These are phyloP conservation scores for Podila clonocystis DNA, from an alignment of 192 early-diverging fungal genomes.

Conservation along the genomic window DNA sequence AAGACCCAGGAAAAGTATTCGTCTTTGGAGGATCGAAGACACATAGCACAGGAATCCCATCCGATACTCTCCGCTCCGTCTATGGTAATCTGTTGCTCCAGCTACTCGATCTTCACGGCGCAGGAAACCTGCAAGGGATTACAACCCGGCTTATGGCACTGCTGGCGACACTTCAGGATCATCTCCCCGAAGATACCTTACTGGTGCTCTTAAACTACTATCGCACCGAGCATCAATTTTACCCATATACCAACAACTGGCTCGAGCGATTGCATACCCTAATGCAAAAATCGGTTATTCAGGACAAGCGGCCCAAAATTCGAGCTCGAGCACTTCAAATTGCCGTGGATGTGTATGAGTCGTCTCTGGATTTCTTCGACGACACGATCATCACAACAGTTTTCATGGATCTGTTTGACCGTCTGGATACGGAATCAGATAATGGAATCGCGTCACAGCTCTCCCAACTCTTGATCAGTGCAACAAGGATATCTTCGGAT, in stretches of 20 bases:
- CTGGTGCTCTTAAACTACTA: slow-evolving; percentile 61
- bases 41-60: not conserved
- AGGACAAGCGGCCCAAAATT: slow-evolving; percentile 34
- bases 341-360: slow-evolving; percentile 57
- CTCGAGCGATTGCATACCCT: slow-evolving; percentile 55
- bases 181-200: slow-evolving; percentile 54
- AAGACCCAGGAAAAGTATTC: slow-evolving; percentile 22
- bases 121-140: slow-evolving; percentile 45
- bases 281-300: slow-evolving; percentile 54
- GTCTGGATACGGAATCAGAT: slow-evolving; percentile 52
- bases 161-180: slow-evolving; percentile 52
- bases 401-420: slow-evolving; percentile 57
- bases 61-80: slow-evolving; percentile 15
- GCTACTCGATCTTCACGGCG: slow-evolving; percentile 35
- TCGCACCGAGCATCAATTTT: slow-evolving; percentile 57
- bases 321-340: slow-evolving; percentile 53
- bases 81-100: slow-evolving; percentile 42
- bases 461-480: slow-evolving; percentile 52
- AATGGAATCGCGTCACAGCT: slow-evolving; percentile 34
- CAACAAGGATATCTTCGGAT: slow-evolving; percentile 35
- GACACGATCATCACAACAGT: slow-evolving; percentile 54
- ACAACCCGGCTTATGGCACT: slow-evolving; percentile 58
- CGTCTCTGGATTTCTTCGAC: slow-evolving; percentile 61
- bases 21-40: slow-evolving; percentile 13
- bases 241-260: slow-evolving; percentile 66